A percentile compares a stretch with the other conserved stretches of the same genome.
phyloP scores from a whole-genome alignment of 768 basidiomycete genomes.

The Heimioporus sp. region DNA sequence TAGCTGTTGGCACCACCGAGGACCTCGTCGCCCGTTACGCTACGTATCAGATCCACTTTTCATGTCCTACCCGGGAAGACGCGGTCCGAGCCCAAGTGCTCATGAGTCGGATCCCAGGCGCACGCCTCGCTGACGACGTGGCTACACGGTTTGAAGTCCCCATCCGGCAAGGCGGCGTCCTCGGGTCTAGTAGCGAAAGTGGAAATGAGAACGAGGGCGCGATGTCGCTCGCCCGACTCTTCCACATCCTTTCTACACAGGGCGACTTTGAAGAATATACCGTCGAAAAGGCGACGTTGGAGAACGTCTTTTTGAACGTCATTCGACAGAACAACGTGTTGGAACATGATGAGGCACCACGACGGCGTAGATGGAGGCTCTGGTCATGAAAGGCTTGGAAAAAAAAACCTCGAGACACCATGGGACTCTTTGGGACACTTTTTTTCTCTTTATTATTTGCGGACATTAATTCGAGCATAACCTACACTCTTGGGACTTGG shows the following conservation, averaged over 20 bases:
- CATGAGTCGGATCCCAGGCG: conserved; percentile 61
- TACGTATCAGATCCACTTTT: conserved; percentile 75
- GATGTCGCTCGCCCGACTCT: conserved; percentile 57
- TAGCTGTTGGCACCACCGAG: conserved; percentile 67
- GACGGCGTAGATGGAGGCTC: conserved; percentile 8
- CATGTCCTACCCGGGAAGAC: conserved; percentile 63
- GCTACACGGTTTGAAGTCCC: conserved; percentile 77
- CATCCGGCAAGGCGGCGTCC: conserved; percentile 26
- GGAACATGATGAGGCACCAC: conserved; percentile 41
- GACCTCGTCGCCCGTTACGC: conserved; percentile 65
- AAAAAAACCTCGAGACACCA: no score
- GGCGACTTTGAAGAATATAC: conserved; percentile 64
- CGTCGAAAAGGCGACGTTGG: conserved; percentile 66
- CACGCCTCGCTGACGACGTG: conserved; percentile 68
- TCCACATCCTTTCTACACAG: conserved; percentile 50
- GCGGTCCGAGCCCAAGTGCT: conserved; percentile 52
- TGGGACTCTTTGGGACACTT: no score
- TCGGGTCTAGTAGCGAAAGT: no score
- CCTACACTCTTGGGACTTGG: no score
- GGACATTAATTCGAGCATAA: no score
- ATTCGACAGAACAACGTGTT: conserved; percentile 58
- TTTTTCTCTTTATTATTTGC: no score
- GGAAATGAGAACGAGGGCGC: neutral
- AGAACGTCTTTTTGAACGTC: conserved; percentile 72
- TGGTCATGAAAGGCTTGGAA: neutral